phyloP scores from a whole-genome alignment of 169 alveolate genomes.

The Eimeria brunetti region DNA sequence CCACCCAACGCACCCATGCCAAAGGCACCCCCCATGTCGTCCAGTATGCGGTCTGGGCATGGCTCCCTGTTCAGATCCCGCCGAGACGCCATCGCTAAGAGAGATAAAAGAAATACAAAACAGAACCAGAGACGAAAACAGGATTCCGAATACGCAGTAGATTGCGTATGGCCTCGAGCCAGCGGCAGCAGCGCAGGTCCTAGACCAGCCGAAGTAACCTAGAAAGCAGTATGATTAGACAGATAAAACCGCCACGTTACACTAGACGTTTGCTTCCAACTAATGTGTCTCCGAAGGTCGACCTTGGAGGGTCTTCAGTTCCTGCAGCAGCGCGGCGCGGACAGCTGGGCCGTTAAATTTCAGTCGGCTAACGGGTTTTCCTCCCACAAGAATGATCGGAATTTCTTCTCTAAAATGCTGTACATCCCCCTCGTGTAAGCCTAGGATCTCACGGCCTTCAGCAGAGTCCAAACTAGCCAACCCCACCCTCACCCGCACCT shows the following conservation, averaged over 20 bases:
- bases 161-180: background rate
- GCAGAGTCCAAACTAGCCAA: slow-evolving; percentile 30
- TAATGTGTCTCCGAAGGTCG: background rate
- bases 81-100: slow-evolving; percentile 55
- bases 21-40: slow-evolving; percentile 98
- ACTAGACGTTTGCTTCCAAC: background rate
- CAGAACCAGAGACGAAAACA: background rate
- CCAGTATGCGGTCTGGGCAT: slow-evolving; percentile 97
- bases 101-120: background rate
- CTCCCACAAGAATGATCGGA: slow-evolving; percentile 55
- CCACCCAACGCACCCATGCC: slow-evolving; percentile 98
- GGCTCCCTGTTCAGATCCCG: slow-evolving; percentile 95
- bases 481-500: slow-evolving; percentile 17
- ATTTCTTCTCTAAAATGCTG: background rate
- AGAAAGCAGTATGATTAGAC: background rate
- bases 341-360: slow-evolving; percentile 59
- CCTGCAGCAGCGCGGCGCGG: slow-evolving; percentile 51
- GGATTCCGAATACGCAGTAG: background rate
- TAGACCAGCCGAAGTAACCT: background rate
- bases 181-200: background rate
- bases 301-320: background rate
- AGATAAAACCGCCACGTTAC: background rate
- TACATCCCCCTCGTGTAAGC: slow-evolving; percentile 14
- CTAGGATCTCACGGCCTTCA: background rate
- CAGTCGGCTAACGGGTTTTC: slow-evolving; percentile 27